Evolutionary conservation across 2,329 filamentous ascomycete genomes (phyloP), one percentile per base, ranked within the genome.

Genomic region (Penicillium sp.): DNA sequence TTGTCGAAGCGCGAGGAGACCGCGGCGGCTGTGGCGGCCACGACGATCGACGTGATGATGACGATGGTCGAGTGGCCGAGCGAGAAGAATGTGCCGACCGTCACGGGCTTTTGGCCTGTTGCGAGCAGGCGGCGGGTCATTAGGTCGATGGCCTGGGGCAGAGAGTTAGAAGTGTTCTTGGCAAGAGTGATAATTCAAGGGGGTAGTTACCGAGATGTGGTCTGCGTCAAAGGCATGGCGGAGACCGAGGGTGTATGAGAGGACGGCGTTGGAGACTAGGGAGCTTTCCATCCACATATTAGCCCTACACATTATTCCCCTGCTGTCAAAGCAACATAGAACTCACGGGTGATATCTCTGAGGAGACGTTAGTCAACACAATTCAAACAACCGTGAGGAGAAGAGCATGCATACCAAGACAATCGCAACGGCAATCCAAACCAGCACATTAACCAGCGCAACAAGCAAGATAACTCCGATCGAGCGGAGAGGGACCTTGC

Each of bases 201-300:
- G n/a, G 3, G n/a, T 11, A 61, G 70, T 46, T 76, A 85, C 83
- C 46, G 87, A 88, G 66, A 91, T 91, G 73, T 98, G 95, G 78
- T 98, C 94, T n/a, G 94, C 95, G 73, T 98, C 95, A 49, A 98
- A 87, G n/a, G 94, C 94, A 82, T 98, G 94, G 47, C 94, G 90
- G 13, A 98, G 85, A 3, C 94, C 94, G 11, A 98, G 85, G 0
- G 92, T 92, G 76, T 96, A 98, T 29, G 93, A 89, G 0, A 98
- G 85, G 2, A 93, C 88, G 1, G 93, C 92, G 3, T 93, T 90
- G 2, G 91, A 91, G 54, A 93, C 87, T 65, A 97, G 85, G 0
- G 83, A 80, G 0, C 83, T 86, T 26, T 6, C 26, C 26, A 26
- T 6, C 26, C 2, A 44, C 35, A 38, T 31, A 7, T 31, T 5